Evolutionary conservation across 805 yeast species (phyloP).

Genomic region (Yarrowia divulgata): DNA sequence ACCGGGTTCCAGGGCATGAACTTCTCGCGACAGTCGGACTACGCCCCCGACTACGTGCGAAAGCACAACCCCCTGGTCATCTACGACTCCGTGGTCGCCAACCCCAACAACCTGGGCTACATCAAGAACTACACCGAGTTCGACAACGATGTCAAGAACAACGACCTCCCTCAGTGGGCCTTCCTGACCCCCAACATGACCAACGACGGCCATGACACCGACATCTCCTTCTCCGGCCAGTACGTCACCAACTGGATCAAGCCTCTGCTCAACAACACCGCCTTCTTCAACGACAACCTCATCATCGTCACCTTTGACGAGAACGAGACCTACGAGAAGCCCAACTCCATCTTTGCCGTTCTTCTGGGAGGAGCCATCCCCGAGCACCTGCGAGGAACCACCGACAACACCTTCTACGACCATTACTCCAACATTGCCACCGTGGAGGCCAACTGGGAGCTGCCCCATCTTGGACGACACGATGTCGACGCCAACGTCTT

Average conservation of each 20-base stretch:
- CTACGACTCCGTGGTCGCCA: constrained; percentile 53
- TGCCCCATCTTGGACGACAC: constrained; percentile 59
- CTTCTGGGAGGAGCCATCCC: constrained; percentile 60
- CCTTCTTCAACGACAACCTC: constrained; percentile 58
- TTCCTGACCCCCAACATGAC: constrained; percentile 64
- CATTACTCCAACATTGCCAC: constrained; percentile 61
- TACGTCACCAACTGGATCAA: constrained; percentile 58
- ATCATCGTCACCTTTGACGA: constrained; percentile 61
- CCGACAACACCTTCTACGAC: constrained; percentile 59
- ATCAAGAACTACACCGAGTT: constrained; percentile 60
- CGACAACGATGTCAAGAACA: constrained; percentile 52
- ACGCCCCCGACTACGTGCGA: constrained; percentile 59
- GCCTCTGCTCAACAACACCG: constrained; percentile 56
- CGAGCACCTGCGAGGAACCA: constrained; percentile 54
- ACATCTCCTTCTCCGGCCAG: constrained; percentile 55
- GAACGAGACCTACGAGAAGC: constrained; percentile 55
- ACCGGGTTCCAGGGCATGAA: constrained; percentile 60
- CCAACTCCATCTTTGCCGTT: constrained; percentile 57
- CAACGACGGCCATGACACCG: constrained; percentile 61
- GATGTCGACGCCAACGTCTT: constrained; percentile 61
- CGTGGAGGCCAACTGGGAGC: constrained; percentile 60
- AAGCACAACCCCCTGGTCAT: constrained; percentile 60
- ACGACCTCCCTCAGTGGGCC: constrained; percentile 60
- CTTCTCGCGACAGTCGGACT: constrained; percentile 55
- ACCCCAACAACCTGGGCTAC: constrained; percentile 53